These are phyloP conservation scores for Salix udensis DNA, from an alignment of 345 rosid species.

Conservation along the genomic window DNA sequence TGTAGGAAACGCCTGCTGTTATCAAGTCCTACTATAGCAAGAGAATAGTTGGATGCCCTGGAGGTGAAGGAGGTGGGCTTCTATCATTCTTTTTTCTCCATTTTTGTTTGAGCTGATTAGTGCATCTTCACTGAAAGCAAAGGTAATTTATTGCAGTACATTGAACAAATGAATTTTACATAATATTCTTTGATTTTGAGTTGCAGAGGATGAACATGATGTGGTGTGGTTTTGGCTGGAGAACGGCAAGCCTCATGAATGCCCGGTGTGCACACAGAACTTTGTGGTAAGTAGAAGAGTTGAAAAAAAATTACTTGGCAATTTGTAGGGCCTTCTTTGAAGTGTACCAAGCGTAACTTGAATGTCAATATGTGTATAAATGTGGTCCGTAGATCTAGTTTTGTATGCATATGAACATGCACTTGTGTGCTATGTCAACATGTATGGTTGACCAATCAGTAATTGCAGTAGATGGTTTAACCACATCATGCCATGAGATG, in stretches of 20 bases:
- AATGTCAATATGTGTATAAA: not conserved
- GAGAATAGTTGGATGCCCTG: conserved; percentile 90
- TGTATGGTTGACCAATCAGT: not conserved
- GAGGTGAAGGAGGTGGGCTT: conserved; percentile 73
- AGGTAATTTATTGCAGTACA: not conserved
- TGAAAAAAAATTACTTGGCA: not conserved
- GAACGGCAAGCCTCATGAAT: conserved; percentile 77
- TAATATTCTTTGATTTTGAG: not conserved
- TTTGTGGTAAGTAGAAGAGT: conserved; percentile 58
- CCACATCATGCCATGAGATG: not conserved
- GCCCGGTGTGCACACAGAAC: conserved; percentile 82
- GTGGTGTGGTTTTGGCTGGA: conserved; percentile 98
- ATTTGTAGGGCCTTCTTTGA: not conserved
- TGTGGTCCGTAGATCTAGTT: not conserved
- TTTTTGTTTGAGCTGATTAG: not conserved
- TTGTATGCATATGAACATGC: not conserved
- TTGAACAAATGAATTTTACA: not conserved
- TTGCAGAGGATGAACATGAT: conserved; percentile 88
- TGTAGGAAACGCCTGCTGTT: conserved; percentile 73
- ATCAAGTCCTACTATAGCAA: conserved; percentile 64
- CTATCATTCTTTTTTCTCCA: not conserved
- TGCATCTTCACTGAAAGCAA: not conserved
- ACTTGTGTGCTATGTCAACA: not conserved
- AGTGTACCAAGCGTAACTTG: not conserved
- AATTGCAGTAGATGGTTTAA: not conserved